Percentiles rank a stretch among this genome's conserved stretches.
Evolutionary conservation across 2,329 filamentous ascomycete genomes (phyloP).

Genomic region (Teratosphaeria zuluensis): DNA sequence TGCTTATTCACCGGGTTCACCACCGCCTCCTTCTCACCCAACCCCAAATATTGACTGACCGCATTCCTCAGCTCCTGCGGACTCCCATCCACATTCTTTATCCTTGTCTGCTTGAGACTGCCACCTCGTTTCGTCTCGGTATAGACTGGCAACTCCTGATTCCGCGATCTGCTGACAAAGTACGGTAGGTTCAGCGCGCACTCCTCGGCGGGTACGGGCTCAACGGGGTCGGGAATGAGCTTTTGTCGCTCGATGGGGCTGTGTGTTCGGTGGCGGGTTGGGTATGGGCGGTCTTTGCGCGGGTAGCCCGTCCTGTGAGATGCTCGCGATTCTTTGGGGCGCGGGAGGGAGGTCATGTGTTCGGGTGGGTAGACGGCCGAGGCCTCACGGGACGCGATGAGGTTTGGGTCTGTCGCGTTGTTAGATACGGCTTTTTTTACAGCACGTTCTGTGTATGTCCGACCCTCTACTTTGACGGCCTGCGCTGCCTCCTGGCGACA

Average conservation of each 20-base stretch:
- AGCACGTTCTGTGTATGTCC: neutral
- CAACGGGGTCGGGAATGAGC: slow-evolving; percentile 18
- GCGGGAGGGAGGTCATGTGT: slow-evolving; percentile 23
- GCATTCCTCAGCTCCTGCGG: slow-evolving; percentile 53
- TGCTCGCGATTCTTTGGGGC: slow-evolving; percentile 27
- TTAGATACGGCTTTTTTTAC: neutral
- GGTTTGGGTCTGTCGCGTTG: slow-evolving; percentile 20
- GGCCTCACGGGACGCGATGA: slow-evolving; percentile 24
- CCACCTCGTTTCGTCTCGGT: slow-evolving; percentile 62
- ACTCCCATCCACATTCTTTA: slow-evolving; percentile 76
- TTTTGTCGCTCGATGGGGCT: slow-evolving; percentile 9
- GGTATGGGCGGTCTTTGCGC: slow-evolving; percentile 24
- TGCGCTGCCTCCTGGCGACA: slow-evolving; percentile 10
- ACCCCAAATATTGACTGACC: slow-evolving; percentile 46
- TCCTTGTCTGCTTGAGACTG: slow-evolving; percentile 60
- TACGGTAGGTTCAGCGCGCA: slow-evolving; percentile 49
- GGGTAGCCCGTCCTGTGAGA: slow-evolving; percentile 26
- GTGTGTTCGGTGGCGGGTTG: slow-evolving; percentile 21
- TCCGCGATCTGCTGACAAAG: slow-evolving; percentile 61
- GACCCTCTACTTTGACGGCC: neutral
- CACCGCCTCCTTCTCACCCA: slow-evolving; percentile 39
- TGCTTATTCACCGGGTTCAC: slow-evolving; percentile 59
- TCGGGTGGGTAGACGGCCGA: slow-evolving; percentile 23
- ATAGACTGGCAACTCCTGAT: slow-evolving; percentile 69
- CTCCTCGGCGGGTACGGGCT: slow-evolving; percentile 17